Evolutionary conservation across 306 rosid species (phyloP), one percentile per base, ranked within the genome.

Genomic region (Dryas drummondii): DNA sequence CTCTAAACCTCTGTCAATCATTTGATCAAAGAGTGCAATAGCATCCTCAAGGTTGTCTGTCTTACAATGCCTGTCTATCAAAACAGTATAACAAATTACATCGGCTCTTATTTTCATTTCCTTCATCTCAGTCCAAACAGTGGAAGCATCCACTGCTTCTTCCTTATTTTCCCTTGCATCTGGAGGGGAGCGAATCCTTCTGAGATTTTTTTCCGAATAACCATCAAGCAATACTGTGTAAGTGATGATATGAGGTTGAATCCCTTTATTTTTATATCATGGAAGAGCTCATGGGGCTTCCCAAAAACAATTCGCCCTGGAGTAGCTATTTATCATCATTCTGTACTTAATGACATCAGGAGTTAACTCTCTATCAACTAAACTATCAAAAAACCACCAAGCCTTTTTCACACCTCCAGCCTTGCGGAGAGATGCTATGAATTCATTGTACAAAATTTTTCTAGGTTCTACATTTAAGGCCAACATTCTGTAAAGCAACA

Each of bases 141-240:
- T 53, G 17, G 86, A 82, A 59, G 51, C 76, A 59, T 82, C 78
- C 51, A 27, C 55, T 40, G 68, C n/a, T 67, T 63, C 76, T 42
- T 37, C 56, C 17, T 52, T 63, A 7, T 42, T 64, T 73, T 73
- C 76, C 78, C 60, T 69, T 55, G 44, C 57, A 69, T 10, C 52
- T 15, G 1, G 9, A 65, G 40, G 32, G 56, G 60, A 78, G 74
- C 54, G 68, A 62, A 26, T 19, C 69, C 55, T 74, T 76, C 54
- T 74, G 49, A 78, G 46, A 57, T 77, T 64, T 71, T 61, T 82
- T 82, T 90, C 86, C 6, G 70, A 73, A 74, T 52, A 85, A 71
- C 85, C 80, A 69, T 89, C 91, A 59, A 93, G 91, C 78, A 91
- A 82, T 78, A 93, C 88, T 61, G 97, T 91, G 84, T 85, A 93